Base-by-base conservation (phyloP, 106 monocot genomes). In the Dendrobium huoshanense region DNA sequence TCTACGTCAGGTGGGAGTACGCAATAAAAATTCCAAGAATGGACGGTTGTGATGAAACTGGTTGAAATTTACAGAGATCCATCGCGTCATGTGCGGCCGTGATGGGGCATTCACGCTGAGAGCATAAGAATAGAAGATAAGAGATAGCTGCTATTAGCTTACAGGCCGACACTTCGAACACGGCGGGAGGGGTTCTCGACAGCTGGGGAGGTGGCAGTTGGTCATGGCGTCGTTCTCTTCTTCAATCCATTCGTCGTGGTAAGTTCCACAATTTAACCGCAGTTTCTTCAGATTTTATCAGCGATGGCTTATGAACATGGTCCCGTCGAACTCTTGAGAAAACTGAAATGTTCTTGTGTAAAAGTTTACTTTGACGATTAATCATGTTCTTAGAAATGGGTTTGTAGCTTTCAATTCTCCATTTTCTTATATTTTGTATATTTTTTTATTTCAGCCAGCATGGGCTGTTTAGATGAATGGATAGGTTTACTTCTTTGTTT, bases 181-280 rank as follows among this genome's bases (percentile, higher is more conserved):
- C 45, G 13, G 51, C 3, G 15, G 13, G 15, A 51, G 51, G 51
- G 15, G 16, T 51, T 51, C 1, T 51, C 51, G 2, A 13, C 51
- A 51, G 51, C 13, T 13, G 51, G 51, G 15, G 51, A 68, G 31
- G 68, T 13, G 10, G 68, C 68, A 33, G 25, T 2, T 9, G 22
- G 45, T 7, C 9, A 75, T 75, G 75, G 75, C 47, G 20, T 44
- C 48, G 8, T 25, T 75, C 25, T 47, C 75, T 25, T n/a, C 73
- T 42, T 43, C 48, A 75, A 75, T 75, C 3, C 75, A 48, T 75
- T 75, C 44, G 15, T 25, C 47, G 48, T 75, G 7, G 75, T 75
- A 48, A 47, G 24, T 9, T 11, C 47, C 3, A 13, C 40, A 25
- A 40, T 75, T 73, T 42, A 3, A 51, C 13, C 51, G 10, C 41